phyloP scores from a whole-genome alignment of 2,329 filamentous ascomycete species.

The Colletotrichum magnum region DNA sequence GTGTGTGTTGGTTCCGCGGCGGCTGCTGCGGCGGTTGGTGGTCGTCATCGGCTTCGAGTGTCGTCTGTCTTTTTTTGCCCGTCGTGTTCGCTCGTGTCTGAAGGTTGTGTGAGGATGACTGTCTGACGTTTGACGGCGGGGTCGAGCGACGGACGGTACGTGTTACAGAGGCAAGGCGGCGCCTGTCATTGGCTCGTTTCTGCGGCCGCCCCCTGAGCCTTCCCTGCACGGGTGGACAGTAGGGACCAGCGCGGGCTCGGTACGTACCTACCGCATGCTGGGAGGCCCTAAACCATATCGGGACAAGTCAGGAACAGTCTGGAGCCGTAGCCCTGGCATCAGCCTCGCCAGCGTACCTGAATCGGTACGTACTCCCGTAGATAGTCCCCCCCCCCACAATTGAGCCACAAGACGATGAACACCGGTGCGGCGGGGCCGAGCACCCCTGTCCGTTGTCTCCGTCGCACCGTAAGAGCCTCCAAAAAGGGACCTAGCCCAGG shows the following conservation, averaged over 20 bases:
- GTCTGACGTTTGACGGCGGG: slow-evolving; percentile 57
- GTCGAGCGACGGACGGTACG: slow-evolving; percentile 55
- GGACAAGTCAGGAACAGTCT: slow-evolving; percentile 28
- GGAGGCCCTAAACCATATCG: slow-evolving; percentile 14
- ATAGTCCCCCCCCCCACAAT: slow-evolving; percentile 1
- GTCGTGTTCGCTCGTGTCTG: slow-evolving; percentile 34
- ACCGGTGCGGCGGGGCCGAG: slow-evolving; percentile 36
- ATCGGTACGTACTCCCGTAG: slow-evolving; percentile 12
- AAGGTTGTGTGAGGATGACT: slow-evolving; percentile 41
- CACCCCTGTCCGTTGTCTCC: slow-evolving; percentile 26
- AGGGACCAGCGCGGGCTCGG: not conserved
- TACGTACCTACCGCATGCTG: no score
- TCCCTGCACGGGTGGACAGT: slow-evolving; percentile 9
- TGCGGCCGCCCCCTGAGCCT: slow-evolving; percentile 31
- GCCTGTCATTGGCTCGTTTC: slow-evolving; percentile 48
- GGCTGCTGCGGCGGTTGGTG: not conserved
- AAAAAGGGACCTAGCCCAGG: slow-evolving; percentile 13
- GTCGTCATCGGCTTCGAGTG: slow-evolving; percentile 11
- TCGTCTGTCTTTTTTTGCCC: slow-evolving; percentile 2
- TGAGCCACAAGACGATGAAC: slow-evolving; percentile 24
- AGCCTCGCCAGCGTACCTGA: slow-evolving; percentile 19
- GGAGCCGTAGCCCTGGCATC: slow-evolving; percentile 16
- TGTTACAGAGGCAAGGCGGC: slow-evolving; percentile 57
- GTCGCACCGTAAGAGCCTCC: slow-evolving; percentile 36
- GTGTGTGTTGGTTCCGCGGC: slow-evolving; percentile 8